A percentile compares a stretch with the other conserved stretches of the same genome.
Conservation (phyloP, 2,329 filamentous ascomycete species). For the Aspergillus quadricinctus region DNA sequence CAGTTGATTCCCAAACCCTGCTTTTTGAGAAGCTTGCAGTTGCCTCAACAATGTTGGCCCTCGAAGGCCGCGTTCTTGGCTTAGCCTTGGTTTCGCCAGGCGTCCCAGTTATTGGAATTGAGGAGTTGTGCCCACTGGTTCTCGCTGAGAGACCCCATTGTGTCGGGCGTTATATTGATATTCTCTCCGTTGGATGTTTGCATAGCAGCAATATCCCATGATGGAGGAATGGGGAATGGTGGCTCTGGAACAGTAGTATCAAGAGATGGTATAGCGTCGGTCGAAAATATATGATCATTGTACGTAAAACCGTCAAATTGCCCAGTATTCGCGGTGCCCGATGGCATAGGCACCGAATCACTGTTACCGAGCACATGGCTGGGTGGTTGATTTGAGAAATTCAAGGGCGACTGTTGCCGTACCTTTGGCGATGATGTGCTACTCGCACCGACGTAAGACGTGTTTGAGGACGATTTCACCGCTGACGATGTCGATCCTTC, state of each 20-base stretch:
- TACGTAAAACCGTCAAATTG: constrained; percentile 14
- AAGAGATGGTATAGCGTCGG: constrained; percentile 11
- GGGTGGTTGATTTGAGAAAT: constrained; percentile 8
- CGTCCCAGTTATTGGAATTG: constrained; percentile 13
- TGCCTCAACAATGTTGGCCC: not conserved
- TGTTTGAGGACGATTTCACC: constrained; percentile 35
- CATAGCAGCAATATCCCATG: constrained; percentile 26
- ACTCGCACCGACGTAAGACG: constrained; percentile 29
- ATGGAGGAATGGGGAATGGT: constrained; percentile 22
- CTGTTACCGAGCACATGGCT: constrained; percentile 12
- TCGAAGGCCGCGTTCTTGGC: not conserved
- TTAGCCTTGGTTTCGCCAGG: constrained; percentile 8
- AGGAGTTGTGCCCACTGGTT: constrained; percentile 35
- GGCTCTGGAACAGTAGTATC: constrained; percentile 17
- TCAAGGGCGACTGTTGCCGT: constrained; percentile 14
- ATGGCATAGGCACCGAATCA: constrained; percentile 12
- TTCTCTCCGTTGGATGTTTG: constrained; percentile 11
- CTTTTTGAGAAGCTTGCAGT: not conserved
- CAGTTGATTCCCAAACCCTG: not conserved
- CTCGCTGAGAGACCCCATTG: constrained; percentile 27
- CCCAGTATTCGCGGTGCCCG: constrained; percentile 11
- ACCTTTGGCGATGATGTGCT: constrained; percentile 23
- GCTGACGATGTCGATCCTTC: constrained; percentile 35
- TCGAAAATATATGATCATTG: constrained; percentile 13
- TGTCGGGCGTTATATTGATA: constrained; percentile 15